phyloP scores from a whole-genome alignment of 306 rosid species.

The Prosopis cineraria region DNA sequence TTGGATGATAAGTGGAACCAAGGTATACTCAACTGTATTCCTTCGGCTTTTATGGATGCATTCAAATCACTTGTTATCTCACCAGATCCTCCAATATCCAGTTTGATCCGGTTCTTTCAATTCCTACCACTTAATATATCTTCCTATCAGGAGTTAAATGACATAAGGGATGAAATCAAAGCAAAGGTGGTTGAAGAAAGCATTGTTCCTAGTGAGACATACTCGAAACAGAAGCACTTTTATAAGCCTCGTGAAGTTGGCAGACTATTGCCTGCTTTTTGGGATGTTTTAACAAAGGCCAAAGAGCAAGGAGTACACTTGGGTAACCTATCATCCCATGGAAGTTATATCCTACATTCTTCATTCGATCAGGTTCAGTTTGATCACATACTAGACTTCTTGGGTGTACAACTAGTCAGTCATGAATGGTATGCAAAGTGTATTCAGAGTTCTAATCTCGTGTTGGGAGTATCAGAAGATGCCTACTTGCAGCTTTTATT shows the following conservation, averaged over 20 bases:
- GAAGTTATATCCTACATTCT: slow-evolving; percentile 48
- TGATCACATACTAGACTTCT: slow-evolving; percentile 47
- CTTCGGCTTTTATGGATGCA: slow-evolving; percentile 64
- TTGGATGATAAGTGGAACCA: slow-evolving; percentile 73
- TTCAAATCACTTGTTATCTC: slow-evolving; percentile 51
- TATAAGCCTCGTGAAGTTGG: slow-evolving; percentile 61
- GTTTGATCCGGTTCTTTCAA: slow-evolving; percentile 48
- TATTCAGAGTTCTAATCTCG: slow-evolving; percentile 59
- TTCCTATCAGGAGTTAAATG: slow-evolving; percentile 44
- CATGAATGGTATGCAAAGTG: slow-evolving; percentile 75
- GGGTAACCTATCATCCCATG: slow-evolving; percentile 58
- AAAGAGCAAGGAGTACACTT: slow-evolving; percentile 40
- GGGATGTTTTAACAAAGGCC: slow-evolving; percentile 58
- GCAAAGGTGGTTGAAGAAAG: slow-evolving; percentile 42
- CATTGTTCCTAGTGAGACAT: slow-evolving; percentile 64
- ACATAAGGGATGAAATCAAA: slow-evolving; percentile 56
- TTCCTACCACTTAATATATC: slow-evolving; percentile 56
- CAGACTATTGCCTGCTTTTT: slow-evolving; percentile 60
- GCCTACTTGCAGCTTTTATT: slow-evolving; percentile 54
- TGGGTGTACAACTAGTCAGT: slow-evolving; percentile 50
- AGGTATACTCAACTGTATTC: slow-evolving; percentile 72
- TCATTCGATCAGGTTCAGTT: slow-evolving; percentile 53
- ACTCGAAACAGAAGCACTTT: slow-evolving; percentile 58
- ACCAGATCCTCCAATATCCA: slow-evolving; percentile 50
- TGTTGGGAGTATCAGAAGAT: slow-evolving; percentile 53